phyloP scores from a whole-genome alignment of 2,329 filamentous ascomycete genomes.

The Ascosphaera apis region DNA sequence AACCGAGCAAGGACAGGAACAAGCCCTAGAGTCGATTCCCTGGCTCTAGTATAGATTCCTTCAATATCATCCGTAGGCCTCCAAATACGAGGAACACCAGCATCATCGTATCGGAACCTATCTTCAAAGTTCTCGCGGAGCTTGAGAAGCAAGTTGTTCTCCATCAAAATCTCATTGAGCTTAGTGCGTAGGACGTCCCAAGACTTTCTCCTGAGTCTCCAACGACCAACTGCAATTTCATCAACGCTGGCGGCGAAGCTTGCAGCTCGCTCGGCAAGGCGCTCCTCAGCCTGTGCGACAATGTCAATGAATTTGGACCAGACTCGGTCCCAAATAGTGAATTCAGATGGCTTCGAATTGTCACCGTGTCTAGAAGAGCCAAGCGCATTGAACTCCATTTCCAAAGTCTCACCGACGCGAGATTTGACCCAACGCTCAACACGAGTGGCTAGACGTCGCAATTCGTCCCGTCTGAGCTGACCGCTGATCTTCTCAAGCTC shows the following conservation, averaged over 20 bases:
- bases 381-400: slow-evolving; percentile 87
- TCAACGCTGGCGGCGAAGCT: slow-evolving; percentile 83
- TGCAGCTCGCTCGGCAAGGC: slow-evolving; percentile 70
- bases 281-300: slow-evolving; percentile 61
- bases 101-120: slow-evolving; percentile 94
- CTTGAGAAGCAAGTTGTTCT: slow-evolving; percentile 87
- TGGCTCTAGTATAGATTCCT: slow-evolving; percentile 73
- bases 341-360: slow-evolving; percentile 52
- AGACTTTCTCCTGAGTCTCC: slow-evolving; percentile 79
- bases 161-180: slow-evolving; percentile 94
- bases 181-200: slow-evolving; percentile 78
- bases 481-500: slow-evolving; percentile 76
- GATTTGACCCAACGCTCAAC: slow-evolving; percentile 89
- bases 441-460: slow-evolving; percentile 72
- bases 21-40: slow-evolving; percentile 74
- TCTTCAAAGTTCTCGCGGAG: slow-evolving; percentile 97
- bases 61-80: slow-evolving; percentile 92
- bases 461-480: slow-evolving; percentile 76
- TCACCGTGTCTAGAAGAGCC: slow-evolving; percentile 67
- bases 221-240: slow-evolving; percentile 79
- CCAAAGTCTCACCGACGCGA: slow-evolving; percentile 64
- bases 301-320: slow-evolving; percentile 69
- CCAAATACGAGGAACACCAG: slow-evolving; percentile 89
- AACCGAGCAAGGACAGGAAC: slow-evolving; percentile 79
- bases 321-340: slow-evolving; percentile 85